Evolutionary conservation across 768 basidiomycete species (phyloP), one percentile per base, ranked within the genome.

Genomic region (Termitomyces heimii): DNA sequence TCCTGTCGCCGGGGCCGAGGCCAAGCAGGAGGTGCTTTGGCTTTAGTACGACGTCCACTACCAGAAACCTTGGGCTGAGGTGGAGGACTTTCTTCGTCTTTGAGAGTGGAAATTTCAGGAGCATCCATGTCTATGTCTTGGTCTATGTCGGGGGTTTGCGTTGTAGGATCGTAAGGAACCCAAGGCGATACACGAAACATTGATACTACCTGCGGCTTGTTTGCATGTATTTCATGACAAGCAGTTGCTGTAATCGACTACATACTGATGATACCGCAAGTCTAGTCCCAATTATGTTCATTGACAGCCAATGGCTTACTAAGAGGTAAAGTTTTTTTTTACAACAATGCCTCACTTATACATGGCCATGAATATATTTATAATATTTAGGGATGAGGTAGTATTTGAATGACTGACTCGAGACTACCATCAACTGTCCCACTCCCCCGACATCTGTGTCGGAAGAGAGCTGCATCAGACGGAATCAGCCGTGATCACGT

Each of bases 101-200:
- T 77, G 34, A 92, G 80, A 29, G 85, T 92, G 26, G 89, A 92
- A 54, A 92, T 92, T 62, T 84, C 84, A 37, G 90, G 90, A 34
- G 89, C 87, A 39, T 91, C 90, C 87, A 91, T 89, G 62, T 81
- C 77, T 47, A 77, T 69, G 65, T 81, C 80, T 42, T 75, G 71
- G 66, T 77, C 75, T 73, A 75, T 75, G 26, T 69, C 62, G 56
- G 61, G 67, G 53, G 59, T 65, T 60, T 62, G 60, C 37, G 58
- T 58, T 58, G 71, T 63, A 43, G 75, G 80, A 66, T 81, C 76
- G 73, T 83, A 83, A 55, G 74, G 69, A 59, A 83, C 80, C 82
- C 83, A 84, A 63, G 83, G 82, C 62, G 83, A 82, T 63, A 77
- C 83, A 60, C 82, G 81, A 73, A 84, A 85, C 72, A 75, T 79